These are phyloP conservation scores for Thymus quinquecostatus DNA, from an alignment of 257 asterid genomes.

Conservation along the genomic window DNA sequence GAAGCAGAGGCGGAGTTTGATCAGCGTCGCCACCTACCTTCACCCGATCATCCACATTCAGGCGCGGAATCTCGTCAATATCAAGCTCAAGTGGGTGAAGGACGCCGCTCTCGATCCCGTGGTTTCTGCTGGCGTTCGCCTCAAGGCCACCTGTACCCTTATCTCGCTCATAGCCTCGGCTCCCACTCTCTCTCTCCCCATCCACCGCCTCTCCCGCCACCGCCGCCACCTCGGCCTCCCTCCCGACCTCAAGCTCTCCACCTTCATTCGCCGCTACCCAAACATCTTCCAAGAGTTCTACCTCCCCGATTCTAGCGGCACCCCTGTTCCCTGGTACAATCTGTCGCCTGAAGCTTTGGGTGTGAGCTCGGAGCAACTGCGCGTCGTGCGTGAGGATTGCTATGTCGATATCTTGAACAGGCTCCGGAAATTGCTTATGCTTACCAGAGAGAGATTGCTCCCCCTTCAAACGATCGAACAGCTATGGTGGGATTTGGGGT, in stretches of 20 bases:
- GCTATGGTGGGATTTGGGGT: conserved; percentile 82
- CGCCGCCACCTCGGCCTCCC: conserved; percentile 75
- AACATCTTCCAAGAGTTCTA: conserved; percentile 68
- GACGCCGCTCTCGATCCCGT: conserved; percentile 66
- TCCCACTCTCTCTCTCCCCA: conserved; percentile 58
- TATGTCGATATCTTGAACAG: conserved; percentile 62
- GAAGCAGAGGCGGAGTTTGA: conserved; percentile 6
- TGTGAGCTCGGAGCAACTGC: conserved; percentile 49
- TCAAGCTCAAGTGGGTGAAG: conserved; percentile 83
- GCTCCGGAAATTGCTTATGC: conserved; percentile 78
- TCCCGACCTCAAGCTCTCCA: conserved; percentile 62
- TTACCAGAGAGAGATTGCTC: conserved; percentile 61
- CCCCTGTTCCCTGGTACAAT: conserved; percentile 81
- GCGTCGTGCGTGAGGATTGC: conserved; percentile 38
- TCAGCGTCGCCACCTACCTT: conserved; percentile 1
- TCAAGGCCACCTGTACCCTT: conserved; percentile 71
- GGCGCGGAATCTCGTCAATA: conserved; percentile 78
- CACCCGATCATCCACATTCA: conserved; percentile 40
- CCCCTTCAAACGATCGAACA: conserved; percentile 86
- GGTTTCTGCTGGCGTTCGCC: conserved; percentile 54
- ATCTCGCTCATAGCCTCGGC: conserved; percentile 61
- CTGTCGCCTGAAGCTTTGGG: conserved; percentile 54
- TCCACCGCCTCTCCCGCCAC: conserved; percentile 51
- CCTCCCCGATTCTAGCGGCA: conserved; percentile 66
- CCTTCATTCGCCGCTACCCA: conserved; percentile 78